Conservation (phyloP, 805 yeast species). For the Starmerella bombicola region DNA sequence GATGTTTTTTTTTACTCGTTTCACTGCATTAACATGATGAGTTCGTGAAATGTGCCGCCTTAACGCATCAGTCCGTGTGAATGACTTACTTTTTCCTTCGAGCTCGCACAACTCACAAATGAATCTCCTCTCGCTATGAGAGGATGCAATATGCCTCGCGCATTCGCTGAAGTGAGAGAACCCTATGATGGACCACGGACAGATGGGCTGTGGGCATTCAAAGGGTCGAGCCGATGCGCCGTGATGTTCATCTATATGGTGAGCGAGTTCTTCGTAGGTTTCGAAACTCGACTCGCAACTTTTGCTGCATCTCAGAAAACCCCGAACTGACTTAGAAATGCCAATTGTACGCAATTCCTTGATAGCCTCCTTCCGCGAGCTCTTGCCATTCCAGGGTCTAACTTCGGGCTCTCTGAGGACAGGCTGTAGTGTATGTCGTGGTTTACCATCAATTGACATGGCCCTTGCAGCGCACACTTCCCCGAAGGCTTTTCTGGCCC, state of each 20-base stretch:
- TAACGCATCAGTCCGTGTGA: slow-evolving; percentile 8
- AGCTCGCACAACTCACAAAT: slow-evolving; percentile 2
- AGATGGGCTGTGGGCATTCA: slow-evolving; percentile 10
- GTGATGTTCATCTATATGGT: slow-evolving; percentile 15
- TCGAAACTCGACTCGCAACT: too few species aligned
- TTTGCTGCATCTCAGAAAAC: too few species aligned
- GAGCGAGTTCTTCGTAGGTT: slow-evolving; percentile 1
- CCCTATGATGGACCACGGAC: slow-evolving; percentile 17
- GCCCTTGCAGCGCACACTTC: too few species aligned
- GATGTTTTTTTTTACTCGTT: not conserved
- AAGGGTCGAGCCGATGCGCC: slow-evolving; percentile 2
- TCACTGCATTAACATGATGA: not conserved
- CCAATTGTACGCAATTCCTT: too few species aligned
- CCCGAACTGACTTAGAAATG: too few species aligned
- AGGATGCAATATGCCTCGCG: slow-evolving; percentile 7
- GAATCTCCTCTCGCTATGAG: slow-evolving; percentile 3
- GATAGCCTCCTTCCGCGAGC: too few species aligned
- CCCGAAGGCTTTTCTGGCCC: too few species aligned
- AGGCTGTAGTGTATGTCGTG: too few species aligned
- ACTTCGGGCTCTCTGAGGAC: too few species aligned
- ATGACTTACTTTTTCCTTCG: not conserved
- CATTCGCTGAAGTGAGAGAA: slow-evolving; percentile 8
- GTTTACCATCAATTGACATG: too few species aligned
- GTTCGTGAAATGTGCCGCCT: slow-evolving; percentile 4
- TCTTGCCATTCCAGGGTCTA: too few species aligned